phyloP scores from a whole-genome alignment of 148 eudicot genomes.

The Talinum fruticosum region DNA sequence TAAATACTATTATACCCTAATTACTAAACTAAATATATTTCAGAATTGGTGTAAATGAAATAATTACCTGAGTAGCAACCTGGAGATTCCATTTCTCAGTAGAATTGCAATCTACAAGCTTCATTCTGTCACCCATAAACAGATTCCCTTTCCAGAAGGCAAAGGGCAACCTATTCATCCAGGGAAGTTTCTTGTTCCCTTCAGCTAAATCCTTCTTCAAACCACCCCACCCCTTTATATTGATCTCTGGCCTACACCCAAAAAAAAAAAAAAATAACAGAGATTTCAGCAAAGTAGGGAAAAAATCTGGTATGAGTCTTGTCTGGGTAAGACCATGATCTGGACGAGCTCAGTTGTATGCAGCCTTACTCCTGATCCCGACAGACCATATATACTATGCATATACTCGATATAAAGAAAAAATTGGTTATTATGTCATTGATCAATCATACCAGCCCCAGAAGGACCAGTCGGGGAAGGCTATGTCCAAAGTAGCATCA shows the following conservation, averaged over 20 bases:
- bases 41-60: neutral
- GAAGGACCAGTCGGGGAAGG: conserved; percentile 73
- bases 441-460: conserved; percentile 66
- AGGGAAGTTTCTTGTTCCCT: conserved; percentile 46
- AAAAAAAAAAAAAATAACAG: neutral
- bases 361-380: neutral
- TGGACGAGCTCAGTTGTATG: too few species aligned
- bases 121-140: conserved; percentile 44
- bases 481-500: conserved; percentile 48
- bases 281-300: too few species aligned
- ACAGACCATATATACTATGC: neutral
- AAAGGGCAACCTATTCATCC: conserved; percentile 48
- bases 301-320: too few species aligned
- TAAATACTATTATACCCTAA: neutral
- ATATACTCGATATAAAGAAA: too few species aligned
- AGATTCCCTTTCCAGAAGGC: conserved; percentile 74
- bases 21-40: neutral
- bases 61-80: conserved; percentile 45
- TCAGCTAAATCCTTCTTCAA: conserved; percentile 49
- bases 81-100: conserved; percentile 45
- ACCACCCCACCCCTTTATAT: conserved; percentile 59
- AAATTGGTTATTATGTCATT: neutral
- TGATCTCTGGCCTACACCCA: conserved; percentile 55
- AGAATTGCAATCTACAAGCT: conserved; percentile 53
- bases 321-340: too few species aligned